Percentiles rank a stretch among this genome's conserved stretches.
Evolutionary conservation across 176 grass and related monocot genomes (phyloP).

Genomic region (Carex kokanica): DNA sequence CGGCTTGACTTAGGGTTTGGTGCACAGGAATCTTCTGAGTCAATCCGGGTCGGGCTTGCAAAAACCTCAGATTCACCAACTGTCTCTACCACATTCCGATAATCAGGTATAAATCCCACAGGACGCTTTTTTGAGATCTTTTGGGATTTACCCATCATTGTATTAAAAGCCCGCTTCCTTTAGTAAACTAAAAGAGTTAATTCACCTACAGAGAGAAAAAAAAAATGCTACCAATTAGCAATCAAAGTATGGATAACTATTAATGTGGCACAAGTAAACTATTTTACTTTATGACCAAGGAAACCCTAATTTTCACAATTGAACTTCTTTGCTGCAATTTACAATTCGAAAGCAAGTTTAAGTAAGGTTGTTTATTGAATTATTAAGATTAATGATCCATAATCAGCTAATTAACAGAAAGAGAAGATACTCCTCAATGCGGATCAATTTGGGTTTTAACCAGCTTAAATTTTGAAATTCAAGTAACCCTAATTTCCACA

Average conservation of each 20-base stretch:
- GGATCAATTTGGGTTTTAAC: not conserved
- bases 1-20: constrained; percentile 64
- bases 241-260: not conserved
- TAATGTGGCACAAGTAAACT: not conserved
- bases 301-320: constrained; percentile 9
- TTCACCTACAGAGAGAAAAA: not conserved
- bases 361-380: not conserved
- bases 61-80: constrained; percentile 57
- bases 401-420: not conserved
- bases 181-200: not conserved
- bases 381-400: not conserved
- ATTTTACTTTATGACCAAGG: not conserved
- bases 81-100: constrained; percentile 64
- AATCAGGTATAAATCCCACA: constrained; percentile 75
- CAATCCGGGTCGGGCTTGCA: constrained; percentile 45
- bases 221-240: not conserved
- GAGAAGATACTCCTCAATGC: not conserved
- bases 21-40: constrained; percentile 62
- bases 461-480: constrained; percentile 3
- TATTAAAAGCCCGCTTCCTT: constrained; percentile 9
- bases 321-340: not conserved
- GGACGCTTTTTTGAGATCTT: constrained; percentile 79
- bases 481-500: constrained; percentile 6
- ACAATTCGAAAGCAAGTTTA: not conserved
- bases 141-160: constrained; percentile 92